These are phyloP conservation scores for Westerdykella aurantiaca DNA, from an alignment of 2,329 filamentous ascomycete genomes.

Conservation along the genomic window DNA sequence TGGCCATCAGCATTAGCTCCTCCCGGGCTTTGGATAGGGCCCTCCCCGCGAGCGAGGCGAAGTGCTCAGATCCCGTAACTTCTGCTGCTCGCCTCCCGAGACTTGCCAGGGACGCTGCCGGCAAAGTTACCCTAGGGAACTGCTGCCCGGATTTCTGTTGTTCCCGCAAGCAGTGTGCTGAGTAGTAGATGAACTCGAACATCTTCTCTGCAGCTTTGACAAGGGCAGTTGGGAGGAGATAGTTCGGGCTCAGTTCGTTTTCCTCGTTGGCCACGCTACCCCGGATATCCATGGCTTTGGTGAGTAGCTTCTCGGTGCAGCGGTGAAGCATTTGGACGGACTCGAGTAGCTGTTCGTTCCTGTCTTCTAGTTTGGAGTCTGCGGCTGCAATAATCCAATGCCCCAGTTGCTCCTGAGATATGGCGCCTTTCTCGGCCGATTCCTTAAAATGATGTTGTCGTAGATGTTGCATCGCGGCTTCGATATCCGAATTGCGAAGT, in stretches of 20 bases:
- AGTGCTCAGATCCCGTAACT: too few relatives aligned
- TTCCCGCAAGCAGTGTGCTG: background rate
- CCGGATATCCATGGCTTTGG: constrained; percentile 3
- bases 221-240: constrained; percentile 1
- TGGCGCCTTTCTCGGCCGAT: too few relatives aligned
- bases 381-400: constrained; percentile 2
- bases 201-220: constrained; percentile 4
- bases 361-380: background rate
- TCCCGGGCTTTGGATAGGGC: too few relatives aligned
- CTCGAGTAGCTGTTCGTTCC: constrained; percentile 2
- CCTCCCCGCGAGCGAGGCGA: too few relatives aligned
- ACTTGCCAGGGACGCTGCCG: too few relatives aligned
- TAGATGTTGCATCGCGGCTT: too few relatives aligned
- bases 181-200: constrained; percentile 4
- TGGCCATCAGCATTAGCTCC: too few relatives aligned
- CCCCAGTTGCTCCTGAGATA: background rate
- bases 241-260: background rate
- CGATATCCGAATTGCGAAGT: too few relatives aligned
- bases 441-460: too few relatives aligned
- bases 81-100: too few relatives aligned
- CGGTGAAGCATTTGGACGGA: background rate
- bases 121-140: too few relatives aligned
- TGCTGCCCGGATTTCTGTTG: too few relatives aligned
- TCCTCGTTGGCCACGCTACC: constrained; percentile 3
- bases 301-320: constrained; percentile 1